These are phyloP conservation scores for Triglochin maritima DNA, from an alignment of 106 monocot genomes.

Conservation along the genomic window DNA sequence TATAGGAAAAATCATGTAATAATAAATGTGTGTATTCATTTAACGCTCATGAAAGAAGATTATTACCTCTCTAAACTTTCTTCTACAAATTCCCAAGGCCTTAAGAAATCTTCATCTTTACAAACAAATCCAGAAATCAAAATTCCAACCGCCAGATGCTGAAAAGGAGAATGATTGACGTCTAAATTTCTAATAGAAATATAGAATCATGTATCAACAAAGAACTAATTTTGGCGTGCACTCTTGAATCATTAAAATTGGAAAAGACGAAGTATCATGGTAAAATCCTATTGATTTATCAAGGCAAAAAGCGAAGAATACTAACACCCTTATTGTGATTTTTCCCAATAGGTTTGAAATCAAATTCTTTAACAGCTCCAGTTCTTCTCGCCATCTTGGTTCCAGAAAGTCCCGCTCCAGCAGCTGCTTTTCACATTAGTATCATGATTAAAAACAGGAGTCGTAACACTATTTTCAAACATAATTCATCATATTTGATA, in stretches of 20 bases:
- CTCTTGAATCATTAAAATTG: not conserved
- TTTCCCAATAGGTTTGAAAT: conserved; percentile 74
- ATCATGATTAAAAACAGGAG: not conserved
- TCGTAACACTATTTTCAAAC: too few relatives aligned
- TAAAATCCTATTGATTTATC: too few relatives aligned
- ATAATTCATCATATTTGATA: too few relatives aligned
- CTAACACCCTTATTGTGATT: conserved; percentile 97
- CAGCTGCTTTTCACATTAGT: conserved; percentile 40
- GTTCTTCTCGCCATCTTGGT: conserved; percentile 98
- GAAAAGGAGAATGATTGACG: conserved; percentile 7
- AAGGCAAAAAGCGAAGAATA: conserved; percentile 13
- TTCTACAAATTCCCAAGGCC: conserved; percentile 62
- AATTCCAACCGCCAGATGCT: conserved; percentile 87
- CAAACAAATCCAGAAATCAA: conserved; percentile 87
- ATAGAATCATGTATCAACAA: too few relatives aligned
- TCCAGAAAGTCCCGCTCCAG: conserved; percentile 98
- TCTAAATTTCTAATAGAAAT: too few relatives aligned
- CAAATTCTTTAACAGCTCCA: conserved; percentile 85
- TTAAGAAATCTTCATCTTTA: conserved; percentile 67
- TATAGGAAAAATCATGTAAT: too few relatives aligned
- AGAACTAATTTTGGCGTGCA: too few relatives aligned
- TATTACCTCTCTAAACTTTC: conserved; percentile 73
- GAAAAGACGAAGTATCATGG: too few relatives aligned
- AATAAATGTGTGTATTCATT: too few relatives aligned
- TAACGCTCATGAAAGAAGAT: too few relatives aligned